Evolutionary conservation across 305 asterid genomes (phyloP).

Genomic region (Solanum hybrid): DNA sequence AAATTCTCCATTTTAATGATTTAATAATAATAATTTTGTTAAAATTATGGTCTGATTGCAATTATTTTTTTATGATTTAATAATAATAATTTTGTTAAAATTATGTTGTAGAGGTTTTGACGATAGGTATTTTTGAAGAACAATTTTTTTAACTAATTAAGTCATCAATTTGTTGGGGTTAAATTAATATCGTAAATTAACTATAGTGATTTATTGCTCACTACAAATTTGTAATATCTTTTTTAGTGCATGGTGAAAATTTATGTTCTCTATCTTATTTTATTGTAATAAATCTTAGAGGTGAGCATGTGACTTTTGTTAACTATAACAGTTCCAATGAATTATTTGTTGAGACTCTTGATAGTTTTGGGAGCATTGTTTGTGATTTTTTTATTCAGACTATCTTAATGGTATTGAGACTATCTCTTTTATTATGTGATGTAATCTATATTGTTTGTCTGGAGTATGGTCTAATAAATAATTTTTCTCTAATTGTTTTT

Average conservation of each 20-base stretch:
- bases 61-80: too few relatives aligned
- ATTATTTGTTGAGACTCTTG: not conserved
- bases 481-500: not conserved
- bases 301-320: not conserved
- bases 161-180: not conserved
- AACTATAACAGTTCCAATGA: not conserved
- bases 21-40: too few relatives aligned
- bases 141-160: not conserved
- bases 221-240: not conserved
- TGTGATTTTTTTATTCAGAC: too few relatives aligned
- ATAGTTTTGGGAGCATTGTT: too few relatives aligned
- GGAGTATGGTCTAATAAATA: not conserved
- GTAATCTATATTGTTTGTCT: not conserved
- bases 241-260: not conserved
- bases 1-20: too few relatives aligned
- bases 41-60: too few relatives aligned
- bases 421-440: not conserved
- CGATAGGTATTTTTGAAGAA: not conserved
- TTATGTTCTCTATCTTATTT: not conserved
- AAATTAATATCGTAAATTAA: not conserved
- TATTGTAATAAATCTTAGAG: not conserved
- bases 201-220: not conserved
- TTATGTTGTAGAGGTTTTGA: not conserved
- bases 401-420: not conserved
- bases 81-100: too few relatives aligned